A percentile compares a stretch with the other conserved stretches of the same genome.
phyloP scores from a whole-genome alignment of 2,329 filamentous ascomycete species.

The Pseudogymnoascus sp. region DNA sequence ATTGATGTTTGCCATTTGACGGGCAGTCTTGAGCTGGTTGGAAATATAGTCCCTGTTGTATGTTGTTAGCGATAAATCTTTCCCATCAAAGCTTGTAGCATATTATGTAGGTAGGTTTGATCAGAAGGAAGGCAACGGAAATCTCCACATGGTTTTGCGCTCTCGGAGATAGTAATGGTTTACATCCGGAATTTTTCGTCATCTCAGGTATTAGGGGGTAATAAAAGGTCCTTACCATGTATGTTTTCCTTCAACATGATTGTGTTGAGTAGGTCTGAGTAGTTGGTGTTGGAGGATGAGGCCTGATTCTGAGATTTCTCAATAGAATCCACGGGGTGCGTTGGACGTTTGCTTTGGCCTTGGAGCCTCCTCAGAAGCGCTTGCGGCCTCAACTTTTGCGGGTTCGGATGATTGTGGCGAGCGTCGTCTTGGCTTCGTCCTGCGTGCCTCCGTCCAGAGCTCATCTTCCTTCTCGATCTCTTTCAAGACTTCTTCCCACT shows the following conservation, averaged over 20 bases:
- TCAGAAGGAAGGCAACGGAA: slow-evolving; percentile 99
- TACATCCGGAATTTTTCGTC: slow-evolving; percentile 99
- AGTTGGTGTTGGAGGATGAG: background rate
- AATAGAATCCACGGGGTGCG: slow-evolving; percentile 28
- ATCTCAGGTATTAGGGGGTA: slow-evolving; percentile 39
- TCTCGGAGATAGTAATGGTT: slow-evolving; percentile 75
- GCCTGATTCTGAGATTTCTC: background rate
- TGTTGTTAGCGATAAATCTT: slow-evolving; percentile 1
- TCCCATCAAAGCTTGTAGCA: slow-evolving; percentile 11
- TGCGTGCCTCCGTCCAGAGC: slow-evolving; percentile 30
- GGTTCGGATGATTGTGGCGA: background rate
- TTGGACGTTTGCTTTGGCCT: slow-evolving; percentile 19
- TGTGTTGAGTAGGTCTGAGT: background rate
- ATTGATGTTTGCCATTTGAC: background rate
- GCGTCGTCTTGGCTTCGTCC: slow-evolving; percentile 20
- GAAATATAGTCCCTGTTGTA: background rate
- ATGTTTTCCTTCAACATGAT: background rate
- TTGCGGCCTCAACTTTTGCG: background rate
- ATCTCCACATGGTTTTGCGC: slow-evolving; percentile 94
- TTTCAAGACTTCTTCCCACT: slow-evolving; percentile 76
- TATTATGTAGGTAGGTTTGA: slow-evolving; percentile 23
- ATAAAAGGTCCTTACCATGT: background rate
- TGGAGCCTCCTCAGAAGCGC: slow-evolving; percentile 6
- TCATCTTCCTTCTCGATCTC: slow-evolving; percentile 60
- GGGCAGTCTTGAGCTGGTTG: background rate